Evolutionary conservation across 345 rosid genomes (phyloP).

Genomic region (Draba incana): DNA sequence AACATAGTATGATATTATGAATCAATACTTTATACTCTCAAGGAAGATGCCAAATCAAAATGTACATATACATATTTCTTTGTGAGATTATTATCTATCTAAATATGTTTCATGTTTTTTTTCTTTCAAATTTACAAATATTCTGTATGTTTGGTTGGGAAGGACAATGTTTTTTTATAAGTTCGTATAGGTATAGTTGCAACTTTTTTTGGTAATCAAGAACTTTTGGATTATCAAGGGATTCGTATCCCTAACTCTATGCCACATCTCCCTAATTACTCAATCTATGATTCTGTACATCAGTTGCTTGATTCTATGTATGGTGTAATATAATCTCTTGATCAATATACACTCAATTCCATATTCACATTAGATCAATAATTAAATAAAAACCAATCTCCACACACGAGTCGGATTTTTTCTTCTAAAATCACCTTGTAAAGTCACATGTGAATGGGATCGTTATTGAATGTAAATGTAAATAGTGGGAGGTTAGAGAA

Average conservation of each 20-base stretch:
- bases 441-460: constrained; percentile 42
- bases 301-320: no score
- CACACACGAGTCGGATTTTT: background rate
- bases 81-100: background rate
- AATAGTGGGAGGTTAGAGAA: constrained; percentile 44
- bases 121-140: background rate
- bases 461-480: constrained; percentile 35
- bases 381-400: background rate
- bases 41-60: background rate
- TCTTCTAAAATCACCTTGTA: constrained; percentile 3
- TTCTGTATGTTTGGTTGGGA: background rate
- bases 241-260: no score
- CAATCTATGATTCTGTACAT: no score
- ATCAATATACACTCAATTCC: no score
- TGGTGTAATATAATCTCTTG: no score
- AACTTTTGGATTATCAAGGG: no score
- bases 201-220: background rate
- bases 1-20: background rate
- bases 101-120: background rate
- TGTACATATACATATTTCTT: background rate
- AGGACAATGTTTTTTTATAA: background rate
- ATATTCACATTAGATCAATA: background rate
- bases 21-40: background rate
- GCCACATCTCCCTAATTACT: no score
- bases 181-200: background rate